A percentile compares a stretch with the other conserved stretches of the same genome.
phyloP scores from a whole-genome alignment of 257 asterid genomes.

The Nicotiana obtusifolia region DNA sequence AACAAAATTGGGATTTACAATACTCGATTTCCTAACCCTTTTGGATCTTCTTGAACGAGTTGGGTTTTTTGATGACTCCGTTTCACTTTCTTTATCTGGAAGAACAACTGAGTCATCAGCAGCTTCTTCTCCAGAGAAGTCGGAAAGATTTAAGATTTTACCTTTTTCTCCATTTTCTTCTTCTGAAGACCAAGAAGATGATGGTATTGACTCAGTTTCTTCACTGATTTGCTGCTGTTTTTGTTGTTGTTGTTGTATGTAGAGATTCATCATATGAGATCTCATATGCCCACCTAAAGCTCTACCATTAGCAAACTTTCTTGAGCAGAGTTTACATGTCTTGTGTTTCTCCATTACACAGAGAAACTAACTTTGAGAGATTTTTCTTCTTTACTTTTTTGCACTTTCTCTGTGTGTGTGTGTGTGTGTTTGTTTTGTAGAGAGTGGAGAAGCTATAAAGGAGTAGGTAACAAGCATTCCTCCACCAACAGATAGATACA shows the following conservation, averaged over 20 bases:
- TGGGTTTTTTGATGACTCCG: conserved; percentile 41
- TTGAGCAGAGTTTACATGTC: conserved; percentile 59
- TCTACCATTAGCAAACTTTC: conserved; percentile 62
- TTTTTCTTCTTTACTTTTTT: not conserved
- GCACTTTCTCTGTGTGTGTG: not conserved
- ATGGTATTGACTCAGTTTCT: conserved; percentile 25
- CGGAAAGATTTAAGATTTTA: not conserved
- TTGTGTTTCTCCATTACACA: conserved; percentile 58
- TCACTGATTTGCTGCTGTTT: conserved; percentile 3
- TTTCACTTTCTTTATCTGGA: conserved; percentile 57
- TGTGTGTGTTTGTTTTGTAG: not conserved
- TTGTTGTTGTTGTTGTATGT: not conserved
- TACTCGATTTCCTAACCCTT: conserved; percentile 32
- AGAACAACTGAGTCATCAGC: conserved; percentile 25
- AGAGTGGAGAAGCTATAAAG: conserved; percentile 14
- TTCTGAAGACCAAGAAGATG: conserved; percentile 4
- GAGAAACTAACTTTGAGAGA: not conserved
- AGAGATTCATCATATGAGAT: conserved; percentile 60
- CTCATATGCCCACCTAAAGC: conserved; percentile 97
- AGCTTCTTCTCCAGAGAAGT: not conserved
- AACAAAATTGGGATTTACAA: conserved; percentile 10
- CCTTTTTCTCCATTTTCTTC: conserved; percentile 15
- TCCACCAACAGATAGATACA: conserved; percentile 11
- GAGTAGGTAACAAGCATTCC: conserved; percentile 21
- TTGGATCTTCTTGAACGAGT: conserved; percentile 38